Percentiles rank a stretch among this genome's conserved stretches.
Evolutionary conservation across 164 flowering plant genomes (phyloP).

Genomic region (Euptelea pleiosperma): DNA sequence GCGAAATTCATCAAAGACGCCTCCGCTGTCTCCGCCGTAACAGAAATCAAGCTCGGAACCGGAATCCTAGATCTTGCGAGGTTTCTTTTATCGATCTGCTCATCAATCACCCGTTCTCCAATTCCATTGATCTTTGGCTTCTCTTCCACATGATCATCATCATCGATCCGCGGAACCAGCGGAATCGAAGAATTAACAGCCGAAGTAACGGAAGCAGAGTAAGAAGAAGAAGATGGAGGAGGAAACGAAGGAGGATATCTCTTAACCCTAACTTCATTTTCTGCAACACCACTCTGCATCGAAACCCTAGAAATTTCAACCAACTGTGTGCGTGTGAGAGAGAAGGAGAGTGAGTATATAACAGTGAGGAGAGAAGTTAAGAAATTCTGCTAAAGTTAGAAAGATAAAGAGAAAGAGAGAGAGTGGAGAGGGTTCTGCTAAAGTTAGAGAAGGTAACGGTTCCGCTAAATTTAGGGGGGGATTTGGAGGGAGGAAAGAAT

Average conservation of each 20-base stretch:
- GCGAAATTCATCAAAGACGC: slow-evolving; percentile 2
- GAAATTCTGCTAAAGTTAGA: slow-evolving; percentile 3
- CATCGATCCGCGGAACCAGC: neutral
- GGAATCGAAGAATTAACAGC: slow-evolving; percentile 4
- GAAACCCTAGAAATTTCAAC: slow-evolving; percentile 13
- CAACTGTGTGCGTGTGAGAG: neutral
- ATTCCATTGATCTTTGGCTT: slow-evolving; percentile 1
- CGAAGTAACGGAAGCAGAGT: too few relatives aligned
- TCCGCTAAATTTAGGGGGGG: slow-evolving; percentile 1
- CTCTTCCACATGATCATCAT: slow-evolving; percentile 6
- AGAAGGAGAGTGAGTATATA: too few relatives aligned
- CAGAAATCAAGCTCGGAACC: slow-evolving; percentile 13
- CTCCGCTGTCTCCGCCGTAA: slow-evolving; percentile 1
- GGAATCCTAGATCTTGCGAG: slow-evolving; percentile 2
- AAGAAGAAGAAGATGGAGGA: neutral
- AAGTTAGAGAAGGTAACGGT: neutral
- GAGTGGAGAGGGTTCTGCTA: neutral
- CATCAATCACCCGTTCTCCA: slow-evolving; percentile 7
- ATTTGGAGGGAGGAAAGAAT: slow-evolving; percentile 10
- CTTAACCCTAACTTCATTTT: slow-evolving; percentile 12
- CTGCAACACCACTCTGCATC: slow-evolving; percentile 14
- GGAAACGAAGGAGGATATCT: neutral
- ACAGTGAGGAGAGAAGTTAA: slow-evolving; percentile 1
- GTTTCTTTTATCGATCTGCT: neutral
- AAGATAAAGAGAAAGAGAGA: neutral